Evolutionary conservation across 768 basidiomycete species (phyloP), one percentile per base, ranked within the genome.

Genomic region (Hericium rajendrae): DNA sequence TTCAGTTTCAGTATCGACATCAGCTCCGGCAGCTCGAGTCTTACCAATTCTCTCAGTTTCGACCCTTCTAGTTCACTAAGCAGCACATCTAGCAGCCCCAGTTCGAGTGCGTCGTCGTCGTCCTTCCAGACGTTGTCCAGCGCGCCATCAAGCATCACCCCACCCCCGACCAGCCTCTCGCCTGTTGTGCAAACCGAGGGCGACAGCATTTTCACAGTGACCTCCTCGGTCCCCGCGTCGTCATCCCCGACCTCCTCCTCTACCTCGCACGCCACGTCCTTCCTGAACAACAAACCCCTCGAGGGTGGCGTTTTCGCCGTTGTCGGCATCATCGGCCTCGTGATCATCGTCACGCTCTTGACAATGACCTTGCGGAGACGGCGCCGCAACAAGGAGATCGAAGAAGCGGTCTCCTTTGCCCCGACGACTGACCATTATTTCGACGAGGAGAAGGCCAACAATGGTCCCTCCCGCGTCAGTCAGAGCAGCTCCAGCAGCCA

Each of bases 231-330:
- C 37, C 68, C 69, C 12, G 57, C 67, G 6, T 54, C 66, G 51
- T 48, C 72, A 3, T 65, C 68, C 38, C 5, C 10, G 32, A 40
- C 69, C 32, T 59, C 73, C 9, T 57, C 69, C 2, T 37, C 71
- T 2, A 59, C 73, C 16, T 26, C 65, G 6, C 60, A 67, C 0
- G 32, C 61, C n/a, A 63, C 68, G 9, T 64, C 74, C 11, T 89
- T 90, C 70, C 66, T 88, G 39, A 69, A 81, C 57, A 84, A 88
- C 69, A 85, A 82, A 68, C 72, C 78, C n/a, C 72, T 83, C n/a
- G 77, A 80, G 43, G 80, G 80, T 6, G 69, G 78, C 9, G 76
- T 87, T 15, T 85, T 88, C 57, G 69, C 75, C 32, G 53, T 83
- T 18, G 73, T 74, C 41, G 84, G 79, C 13, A 53, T 85, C 40